Conservation (phyloP, 495 filamentous ascomycete genomes). For the Neurospora sp. region DNA sequence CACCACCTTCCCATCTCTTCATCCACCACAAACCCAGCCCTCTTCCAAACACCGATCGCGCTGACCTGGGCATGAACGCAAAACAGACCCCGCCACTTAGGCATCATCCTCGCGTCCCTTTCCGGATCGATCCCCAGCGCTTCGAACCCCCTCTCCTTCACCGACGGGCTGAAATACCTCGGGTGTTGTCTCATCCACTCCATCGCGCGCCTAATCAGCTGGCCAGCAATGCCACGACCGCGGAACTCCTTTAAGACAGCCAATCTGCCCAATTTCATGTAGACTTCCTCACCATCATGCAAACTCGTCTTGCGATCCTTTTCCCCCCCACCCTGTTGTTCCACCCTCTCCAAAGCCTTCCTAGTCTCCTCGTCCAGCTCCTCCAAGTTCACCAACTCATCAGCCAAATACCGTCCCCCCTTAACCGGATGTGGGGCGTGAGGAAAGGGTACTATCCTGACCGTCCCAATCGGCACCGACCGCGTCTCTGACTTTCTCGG, state of each 20-base stretch:
- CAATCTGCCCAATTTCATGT: constrained; percentile 70
- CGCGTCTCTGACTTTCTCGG: constrained; percentile 11
- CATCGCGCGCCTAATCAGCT: constrained; percentile 52
- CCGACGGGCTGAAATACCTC: constrained; percentile 36
- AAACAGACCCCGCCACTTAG: constrained; percentile 56
- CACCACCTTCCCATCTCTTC: constrained; percentile 62
- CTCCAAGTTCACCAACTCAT: constrained; percentile 14
- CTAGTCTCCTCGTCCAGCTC: background rate
- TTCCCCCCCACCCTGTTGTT: background rate
- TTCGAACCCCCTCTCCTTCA: constrained; percentile 33
- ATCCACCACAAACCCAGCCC: constrained; percentile 61
- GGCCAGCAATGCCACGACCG: constrained; percentile 47
- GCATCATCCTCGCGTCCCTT: constrained; percentile 18
- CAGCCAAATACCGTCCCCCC: constrained; percentile 30
- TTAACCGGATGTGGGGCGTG: constrained; percentile 48
- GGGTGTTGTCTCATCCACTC: constrained; percentile 51
- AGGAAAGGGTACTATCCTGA: constrained; percentile 71
- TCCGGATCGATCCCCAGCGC: constrained; percentile 17
- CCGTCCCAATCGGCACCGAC: constrained; percentile 52
- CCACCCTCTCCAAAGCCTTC: background rate
- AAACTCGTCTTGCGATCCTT: constrained; percentile 30
- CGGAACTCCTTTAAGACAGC: constrained; percentile 55
- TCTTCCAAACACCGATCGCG: constrained; percentile 49
- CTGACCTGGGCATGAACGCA: constrained; percentile 64
- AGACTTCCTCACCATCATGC: constrained; percentile 54